Conservation (phyloP, 345 rosid species). For the Punica granatum region DNA sequence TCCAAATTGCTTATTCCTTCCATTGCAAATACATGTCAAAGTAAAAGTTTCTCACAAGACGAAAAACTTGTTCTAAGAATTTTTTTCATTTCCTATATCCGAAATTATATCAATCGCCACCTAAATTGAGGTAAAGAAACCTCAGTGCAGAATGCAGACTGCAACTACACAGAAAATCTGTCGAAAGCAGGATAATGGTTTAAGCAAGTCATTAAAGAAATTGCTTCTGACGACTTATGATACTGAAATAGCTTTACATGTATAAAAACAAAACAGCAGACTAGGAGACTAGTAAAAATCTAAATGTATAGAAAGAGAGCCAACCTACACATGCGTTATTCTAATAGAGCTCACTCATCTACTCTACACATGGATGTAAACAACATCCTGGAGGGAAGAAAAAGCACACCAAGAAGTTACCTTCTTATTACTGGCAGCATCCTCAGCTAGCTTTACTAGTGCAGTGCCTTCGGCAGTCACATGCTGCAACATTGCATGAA, state of each 20-base stretch:
- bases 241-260: too few relatives aligned
- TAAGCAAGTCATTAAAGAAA: too few relatives aligned
- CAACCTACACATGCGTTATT: too few relatives aligned
- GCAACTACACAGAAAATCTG: too few relatives aligned
- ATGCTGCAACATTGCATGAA: conserved; percentile 42
- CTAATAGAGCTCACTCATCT: too few relatives aligned
- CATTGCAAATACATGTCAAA: neutral
- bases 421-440: conserved; percentile 67
- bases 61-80: neutral
- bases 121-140: neutral
- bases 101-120: neutral
- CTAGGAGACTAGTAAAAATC: too few relatives aligned
- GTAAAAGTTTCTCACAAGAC: neutral
- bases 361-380: too few relatives aligned
- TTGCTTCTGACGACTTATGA: too few relatives aligned
- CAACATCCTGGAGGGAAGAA: neutral
- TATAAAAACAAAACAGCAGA: too few relatives aligned
- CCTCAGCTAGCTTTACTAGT: conserved; percentile 91
- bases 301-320: too few relatives aligned
- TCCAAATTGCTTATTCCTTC: neutral
- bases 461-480: conserved; percentile 79
- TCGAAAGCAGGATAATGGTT: too few relatives aligned
- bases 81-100: neutral
- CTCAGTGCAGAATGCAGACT: neutral
- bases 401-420: neutral